Conservation (phyloP, 441 rosid genomes). For the Erodium chrysanthum region DNA sequence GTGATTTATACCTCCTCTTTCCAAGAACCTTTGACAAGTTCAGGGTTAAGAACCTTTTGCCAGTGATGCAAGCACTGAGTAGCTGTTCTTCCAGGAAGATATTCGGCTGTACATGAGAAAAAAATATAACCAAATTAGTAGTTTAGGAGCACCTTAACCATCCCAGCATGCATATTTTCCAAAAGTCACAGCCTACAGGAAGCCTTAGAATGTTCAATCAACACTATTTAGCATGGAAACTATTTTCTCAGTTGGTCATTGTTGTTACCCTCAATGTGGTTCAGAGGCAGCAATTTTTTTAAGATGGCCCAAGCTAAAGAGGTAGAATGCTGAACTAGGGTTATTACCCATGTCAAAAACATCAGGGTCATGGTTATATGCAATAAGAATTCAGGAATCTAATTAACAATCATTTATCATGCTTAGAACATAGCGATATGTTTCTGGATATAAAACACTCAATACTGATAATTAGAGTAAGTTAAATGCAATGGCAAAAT, state of each 20-base stretch:
- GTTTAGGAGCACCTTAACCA: background rate
- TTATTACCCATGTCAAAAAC: background rate
- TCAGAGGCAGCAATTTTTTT: background rate
- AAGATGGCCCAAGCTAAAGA: background rate
- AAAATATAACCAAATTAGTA: constrained; percentile 2
- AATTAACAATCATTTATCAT: background rate
- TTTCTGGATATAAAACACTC: background rate
- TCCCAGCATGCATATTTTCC: background rate
- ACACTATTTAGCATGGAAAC: background rate
- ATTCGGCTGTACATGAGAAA: constrained; percentile 18
- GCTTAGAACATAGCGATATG: background rate
- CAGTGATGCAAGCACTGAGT: constrained; percentile 28
- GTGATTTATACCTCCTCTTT: constrained; percentile 15
- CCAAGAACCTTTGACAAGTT: constrained; percentile 24
- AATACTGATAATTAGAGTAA: background rate
- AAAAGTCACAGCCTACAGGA: background rate
- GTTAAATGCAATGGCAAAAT: background rate
- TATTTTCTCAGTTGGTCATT: background rate
- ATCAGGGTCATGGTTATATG: background rate
- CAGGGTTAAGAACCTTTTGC: constrained; percentile 28
- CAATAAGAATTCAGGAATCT: background rate
- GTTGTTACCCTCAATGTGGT: background rate
- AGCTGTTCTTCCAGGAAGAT: constrained; percentile 23
- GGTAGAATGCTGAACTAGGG: background rate
- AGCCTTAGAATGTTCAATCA: background rate